These are phyloP conservation scores for Podila horticola DNA, from an alignment of 192 early-diverging fungal genomes.

Conservation along the genomic window DNA sequence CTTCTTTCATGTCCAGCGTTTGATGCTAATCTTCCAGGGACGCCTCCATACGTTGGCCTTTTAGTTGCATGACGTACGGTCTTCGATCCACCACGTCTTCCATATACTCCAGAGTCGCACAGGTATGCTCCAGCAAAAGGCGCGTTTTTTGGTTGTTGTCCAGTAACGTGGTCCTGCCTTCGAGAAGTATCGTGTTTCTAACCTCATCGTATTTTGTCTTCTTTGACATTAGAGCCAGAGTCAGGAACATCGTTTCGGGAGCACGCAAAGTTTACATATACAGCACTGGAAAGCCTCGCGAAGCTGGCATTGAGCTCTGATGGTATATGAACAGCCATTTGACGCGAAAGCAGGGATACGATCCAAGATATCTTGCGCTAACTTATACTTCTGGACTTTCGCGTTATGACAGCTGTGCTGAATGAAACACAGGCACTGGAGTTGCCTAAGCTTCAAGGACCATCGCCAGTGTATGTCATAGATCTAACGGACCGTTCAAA, in stretches of 20 bases:
- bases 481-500: too few species aligned
- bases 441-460: slow-evolving; percentile 34
- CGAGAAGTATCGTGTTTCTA: background rate
- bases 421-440: slow-evolving; percentile 39
- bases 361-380: background rate
- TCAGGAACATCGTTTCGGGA: slow-evolving; percentile 32
- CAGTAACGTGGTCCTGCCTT: too few species aligned
- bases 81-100: slow-evolving; percentile 39
- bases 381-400: background rate
- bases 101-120: slow-evolving; percentile 44
- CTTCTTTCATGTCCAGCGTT: too few species aligned
- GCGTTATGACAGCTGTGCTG: slow-evolving; percentile 11
- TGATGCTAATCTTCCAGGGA: too few species aligned
- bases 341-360: background rate
- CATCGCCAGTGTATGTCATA: slow-evolving; percentile 39
- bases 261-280: slow-evolving; percentile 41
- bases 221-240: slow-evolving; percentile 15
- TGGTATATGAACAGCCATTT: slow-evolving; percentile 1
- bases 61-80: slow-evolving; percentile 44
- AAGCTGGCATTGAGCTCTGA: slow-evolving; percentile 34
- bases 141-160: too few species aligned
- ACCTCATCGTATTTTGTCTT: background rate
- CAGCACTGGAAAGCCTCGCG: slow-evolving; percentile 27
- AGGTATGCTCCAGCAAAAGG: slow-evolving; percentile 3
- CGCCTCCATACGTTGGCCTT: too few species aligned